Evolutionary conservation across 2,329 filamentous ascomycete genomes (phyloP), one percentile per base, ranked within the genome.

Genomic region (Fusarium hostae): DNA sequence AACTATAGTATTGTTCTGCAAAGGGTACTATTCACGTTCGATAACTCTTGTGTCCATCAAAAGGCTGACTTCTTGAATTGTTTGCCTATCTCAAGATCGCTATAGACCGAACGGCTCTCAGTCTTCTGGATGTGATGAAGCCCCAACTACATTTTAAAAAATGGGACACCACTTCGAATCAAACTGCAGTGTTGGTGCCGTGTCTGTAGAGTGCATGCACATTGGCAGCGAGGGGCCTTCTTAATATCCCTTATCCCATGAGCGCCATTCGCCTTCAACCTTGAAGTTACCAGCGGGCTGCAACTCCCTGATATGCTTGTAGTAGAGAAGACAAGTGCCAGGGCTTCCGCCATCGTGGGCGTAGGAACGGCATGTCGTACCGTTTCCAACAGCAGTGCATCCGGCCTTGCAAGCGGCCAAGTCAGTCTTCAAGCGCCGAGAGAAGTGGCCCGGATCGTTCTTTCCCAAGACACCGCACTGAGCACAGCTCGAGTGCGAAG

Each of bases 101-200:
- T 11, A 6, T 11, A 18, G 15, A 34, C 22, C 10, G 10, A 11
- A 24, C 10, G 4, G 12, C 20, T n/a, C 12, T 13, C 8, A 13
- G 39, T 6, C 12, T 50, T 6, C 2, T 9, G n/a, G 22, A 4
- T 15, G 9, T 6, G 2, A 8, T 9, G 3, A 35, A 15, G 10
- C 3, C 20, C 4, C 5, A 35, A 13, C 11, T 3, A 2, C 7
- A 20, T 13, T 13, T 24, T 5, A 30, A 50, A 4, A 12, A 20
- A 12, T 20, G 30, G 1, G 8, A 24, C 6, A 32, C 6, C 9
- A 20, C n/a, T 13, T 15, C 2, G 0, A 10, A 15, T 6, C 0
- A 50, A 9, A 16, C 8, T 10, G 11, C 2, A 15, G 15, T 11
- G 13, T 6, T 18, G 11, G 18, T 24, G 5, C 11, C 8, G n/a